phyloP scores from a whole-genome alignment of 163 green algal genomes.

The Chlamydomonas reinhardtii region DNA sequence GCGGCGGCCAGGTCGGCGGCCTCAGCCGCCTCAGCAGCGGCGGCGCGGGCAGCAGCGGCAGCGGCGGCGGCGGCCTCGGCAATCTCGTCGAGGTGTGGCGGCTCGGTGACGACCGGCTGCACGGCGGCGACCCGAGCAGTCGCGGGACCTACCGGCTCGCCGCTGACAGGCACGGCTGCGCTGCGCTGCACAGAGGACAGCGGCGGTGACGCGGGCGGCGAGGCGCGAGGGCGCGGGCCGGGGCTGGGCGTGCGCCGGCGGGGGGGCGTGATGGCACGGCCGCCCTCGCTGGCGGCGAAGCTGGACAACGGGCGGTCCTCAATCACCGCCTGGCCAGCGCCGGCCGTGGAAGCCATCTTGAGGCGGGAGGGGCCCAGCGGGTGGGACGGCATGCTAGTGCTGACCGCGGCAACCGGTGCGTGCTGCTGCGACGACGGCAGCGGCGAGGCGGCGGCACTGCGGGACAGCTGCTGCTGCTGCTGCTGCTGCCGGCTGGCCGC shows the following conservation, averaged over 20 bases:
- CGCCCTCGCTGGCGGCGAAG: constrained; percentile 5
- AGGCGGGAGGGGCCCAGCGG: background rate
- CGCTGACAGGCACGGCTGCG: no score
- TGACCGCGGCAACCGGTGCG: no score
- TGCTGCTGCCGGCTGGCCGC: background rate
- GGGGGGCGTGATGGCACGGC: background rate
- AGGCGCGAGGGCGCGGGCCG: background rate
- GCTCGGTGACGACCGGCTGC: no score
- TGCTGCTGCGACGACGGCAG: background rate
- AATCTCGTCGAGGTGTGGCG: background rate
- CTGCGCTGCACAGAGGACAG: background rate
- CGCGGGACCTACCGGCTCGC: no score
- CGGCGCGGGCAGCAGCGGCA: background rate
- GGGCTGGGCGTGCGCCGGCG: constrained; percentile 13
- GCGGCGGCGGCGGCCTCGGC: no score
- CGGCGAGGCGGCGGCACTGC: constrained; percentile 8
- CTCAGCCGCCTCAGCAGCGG: background rate
- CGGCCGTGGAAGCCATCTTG: constrained; percentile 7
- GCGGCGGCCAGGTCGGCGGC: background rate
- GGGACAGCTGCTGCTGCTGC: background rate
- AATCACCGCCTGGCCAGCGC: background rate
- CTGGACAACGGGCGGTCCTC: constrained; percentile 26
- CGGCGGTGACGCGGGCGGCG: no score
- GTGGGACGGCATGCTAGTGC: background rate
- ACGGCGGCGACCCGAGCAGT: background rate